Evolutionary conservation across 805 yeast genomes (phyloP).

Genomic region (Candida nanaspora): DNA sequence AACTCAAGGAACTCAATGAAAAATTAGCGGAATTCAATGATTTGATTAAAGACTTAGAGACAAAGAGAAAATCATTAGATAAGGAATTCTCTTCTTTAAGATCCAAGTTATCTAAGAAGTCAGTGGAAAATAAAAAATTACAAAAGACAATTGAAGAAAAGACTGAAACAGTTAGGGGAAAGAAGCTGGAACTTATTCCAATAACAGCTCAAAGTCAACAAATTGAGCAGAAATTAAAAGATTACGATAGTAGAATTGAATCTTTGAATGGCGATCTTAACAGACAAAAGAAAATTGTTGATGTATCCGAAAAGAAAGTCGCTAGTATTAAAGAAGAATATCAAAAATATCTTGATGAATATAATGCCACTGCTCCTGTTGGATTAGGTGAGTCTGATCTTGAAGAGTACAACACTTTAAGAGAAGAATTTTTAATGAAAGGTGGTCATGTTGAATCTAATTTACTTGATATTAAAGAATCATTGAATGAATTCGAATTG

Average conservation of each 20-base stretch:
- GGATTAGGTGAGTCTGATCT: slow-evolving; percentile 42
- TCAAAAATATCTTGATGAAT: slow-evolving; percentile 8
- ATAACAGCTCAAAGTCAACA: slow-evolving; percentile 49
- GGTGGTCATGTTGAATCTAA: slow-evolving; percentile 55
- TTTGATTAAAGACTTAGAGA: slow-evolving; percentile 28
- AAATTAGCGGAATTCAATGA: slow-evolving; percentile 30
- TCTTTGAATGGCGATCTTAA: slow-evolving; percentile 45
- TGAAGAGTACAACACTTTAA: slow-evolving; percentile 49
- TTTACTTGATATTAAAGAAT: slow-evolving; percentile 37
- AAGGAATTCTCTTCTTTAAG: slow-evolving; percentile 20
- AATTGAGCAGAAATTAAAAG: slow-evolving; percentile 36
- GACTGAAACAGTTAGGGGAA: slow-evolving; percentile 33
- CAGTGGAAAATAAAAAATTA: slow-evolving; percentile 34
- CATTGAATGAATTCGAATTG: slow-evolving; percentile 21
- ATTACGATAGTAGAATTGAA: slow-evolving; percentile 38
- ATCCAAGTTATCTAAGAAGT: slow-evolving; percentile 39
- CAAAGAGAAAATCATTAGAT: slow-evolving; percentile 19
- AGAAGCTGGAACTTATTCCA: slow-evolving; percentile 51
- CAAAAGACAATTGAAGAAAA: slow-evolving; percentile 30
- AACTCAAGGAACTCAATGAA: slow-evolving; percentile 27
- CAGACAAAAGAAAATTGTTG: slow-evolving; percentile 39
- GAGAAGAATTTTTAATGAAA: slow-evolving; percentile 46
- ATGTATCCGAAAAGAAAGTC: slow-evolving; percentile 39
- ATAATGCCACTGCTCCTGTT: slow-evolving; percentile 3
- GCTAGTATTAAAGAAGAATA: slow-evolving; percentile 20